Evolutionary conservation across 805 yeast genomes (phyloP), one percentile per base, ranked within the genome.

Genomic region (Isabelozyma pseudorhagii): DNA sequence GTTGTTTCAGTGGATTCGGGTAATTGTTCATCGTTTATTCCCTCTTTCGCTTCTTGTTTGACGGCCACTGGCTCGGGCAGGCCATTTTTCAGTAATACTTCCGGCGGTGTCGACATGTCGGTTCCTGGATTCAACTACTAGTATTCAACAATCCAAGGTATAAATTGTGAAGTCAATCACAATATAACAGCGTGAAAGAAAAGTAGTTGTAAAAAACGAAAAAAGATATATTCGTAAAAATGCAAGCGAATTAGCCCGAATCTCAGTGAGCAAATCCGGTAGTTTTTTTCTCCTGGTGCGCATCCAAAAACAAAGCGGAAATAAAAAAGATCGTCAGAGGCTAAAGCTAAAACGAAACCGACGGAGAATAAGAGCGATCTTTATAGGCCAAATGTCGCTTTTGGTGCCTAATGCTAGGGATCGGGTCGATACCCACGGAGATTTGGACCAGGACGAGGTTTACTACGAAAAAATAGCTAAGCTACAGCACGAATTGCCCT

Each of bases 351-450:
- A 31, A 31, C 5, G 36, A 31, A 31, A 13, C 5, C 36, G 36
- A 31, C 5, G 6, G 25, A 21, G 25, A 21, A 21, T 3, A 21
- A 6, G 25, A 21, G 25, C 5, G 3, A 21, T 5, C 17, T 15
- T 21, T 21, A 21, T n/a, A 15, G 18, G 14, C n/a, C 40, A n/a
- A 15, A 59, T 63, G 63, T 62, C 71, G 8, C 55, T 64, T 27
- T 54, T 70, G 38, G 60, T 67, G 10, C 75, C 75, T 2, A 61
- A 64, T 15, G 53, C 47, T 8, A 55, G 61, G 8, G 75, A 70
- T 49, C 59, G 54, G 44, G 55, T 48, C 8, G 75, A 70, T 54
- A 74, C 74, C 8, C 68, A 68, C 48, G 67, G 58, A 8, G 63
- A 62, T 8, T 43, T 50, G 15, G 62, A 57, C 18, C 54, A 60